phyloP scores from a whole-genome alignment of 129 eudicot species.

The Chrysanthemum seticuspe region DNA sequence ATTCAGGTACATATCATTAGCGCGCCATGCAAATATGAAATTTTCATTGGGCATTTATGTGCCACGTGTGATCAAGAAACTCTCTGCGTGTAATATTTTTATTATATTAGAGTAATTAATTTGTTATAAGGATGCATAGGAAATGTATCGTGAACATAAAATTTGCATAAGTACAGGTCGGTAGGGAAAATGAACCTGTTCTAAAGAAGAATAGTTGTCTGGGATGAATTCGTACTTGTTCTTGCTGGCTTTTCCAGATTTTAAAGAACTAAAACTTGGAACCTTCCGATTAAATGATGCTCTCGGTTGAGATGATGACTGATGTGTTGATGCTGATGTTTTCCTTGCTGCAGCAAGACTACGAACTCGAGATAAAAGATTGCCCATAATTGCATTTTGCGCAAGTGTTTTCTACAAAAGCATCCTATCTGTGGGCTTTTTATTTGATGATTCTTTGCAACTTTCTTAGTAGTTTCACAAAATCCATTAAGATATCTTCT shows the following conservation, averaged over 20 bases:
- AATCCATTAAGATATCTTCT: constrained; percentile 7
- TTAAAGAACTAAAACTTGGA: constrained; percentile 11
- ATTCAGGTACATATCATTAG: too few relatives aligned
- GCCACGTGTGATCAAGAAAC: neutral
- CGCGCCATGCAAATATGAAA: too few relatives aligned
- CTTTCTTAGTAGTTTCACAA: constrained; percentile 14
- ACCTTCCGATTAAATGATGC: constrained; percentile 4
- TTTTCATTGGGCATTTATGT: neutral
- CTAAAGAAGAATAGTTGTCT: constrained; percentile 63
- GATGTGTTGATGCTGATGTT: constrained; percentile 11
- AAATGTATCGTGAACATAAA: neutral
- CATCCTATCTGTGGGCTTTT: constrained; percentile 6
- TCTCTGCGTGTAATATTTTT: neutral
- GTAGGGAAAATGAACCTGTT: constrained; percentile 50
- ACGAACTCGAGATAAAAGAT: constrained; percentile 24
- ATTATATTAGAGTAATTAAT: neutral
- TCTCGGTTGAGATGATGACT: constrained; percentile 6
- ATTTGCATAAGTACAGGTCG: neutral
- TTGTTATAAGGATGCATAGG: neutral
- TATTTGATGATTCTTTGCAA: constrained; percentile 21
- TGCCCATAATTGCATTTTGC: constrained; percentile 30
- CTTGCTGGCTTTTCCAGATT: constrained; percentile 32
- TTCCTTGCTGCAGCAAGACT: constrained; percentile 8
- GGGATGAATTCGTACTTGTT: constrained; percentile 70
- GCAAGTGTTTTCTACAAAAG: constrained; percentile 5